A percentile compares a stretch with the other conserved stretches of the same genome.
Evolutionary conservation across 78 protist species (phyloP).

Genomic region (Dictyostelium brefeldianum): DNA sequence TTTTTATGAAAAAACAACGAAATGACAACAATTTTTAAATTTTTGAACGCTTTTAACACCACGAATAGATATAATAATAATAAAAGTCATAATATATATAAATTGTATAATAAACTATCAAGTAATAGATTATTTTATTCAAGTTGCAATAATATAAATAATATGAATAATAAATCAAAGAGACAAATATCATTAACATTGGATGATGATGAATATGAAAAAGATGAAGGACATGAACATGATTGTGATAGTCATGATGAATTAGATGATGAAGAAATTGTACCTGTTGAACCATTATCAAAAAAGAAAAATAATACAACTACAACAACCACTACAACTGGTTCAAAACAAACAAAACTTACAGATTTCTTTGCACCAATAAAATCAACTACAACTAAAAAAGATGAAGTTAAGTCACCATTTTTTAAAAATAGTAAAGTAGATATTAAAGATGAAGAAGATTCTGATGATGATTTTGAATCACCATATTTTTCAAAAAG

Average conservation of each 20-base stretch:
- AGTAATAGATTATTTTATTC: no score
- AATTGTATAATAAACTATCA: no score
- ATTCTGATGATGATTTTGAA: not conserved
- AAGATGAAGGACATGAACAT: not conserved
- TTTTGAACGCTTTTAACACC: no score
- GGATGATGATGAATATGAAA: not conserved
- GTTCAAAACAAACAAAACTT: not conserved
- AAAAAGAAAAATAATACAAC: not conserved
- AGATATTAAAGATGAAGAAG: not conserved
- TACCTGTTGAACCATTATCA: not conserved
- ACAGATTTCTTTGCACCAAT: not conserved
- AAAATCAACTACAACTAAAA: not conserved
- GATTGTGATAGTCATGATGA: constrained; percentile 41
- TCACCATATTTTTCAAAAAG: not conserved
- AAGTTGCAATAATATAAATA: no score
- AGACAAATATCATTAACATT: no score
- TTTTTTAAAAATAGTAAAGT: not conserved
- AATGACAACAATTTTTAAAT: no score
- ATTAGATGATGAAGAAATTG: constrained; percentile 9
- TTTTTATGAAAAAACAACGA: no score
- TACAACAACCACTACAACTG: no score
- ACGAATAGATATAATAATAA: no score
- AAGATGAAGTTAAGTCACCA: not conserved
- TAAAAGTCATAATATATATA: no score
- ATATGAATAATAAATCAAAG: no score